phyloP scores from a whole-genome alignment of 1,284 basidiomycete genomes.

The Marasmius tenuissimus region DNA sequence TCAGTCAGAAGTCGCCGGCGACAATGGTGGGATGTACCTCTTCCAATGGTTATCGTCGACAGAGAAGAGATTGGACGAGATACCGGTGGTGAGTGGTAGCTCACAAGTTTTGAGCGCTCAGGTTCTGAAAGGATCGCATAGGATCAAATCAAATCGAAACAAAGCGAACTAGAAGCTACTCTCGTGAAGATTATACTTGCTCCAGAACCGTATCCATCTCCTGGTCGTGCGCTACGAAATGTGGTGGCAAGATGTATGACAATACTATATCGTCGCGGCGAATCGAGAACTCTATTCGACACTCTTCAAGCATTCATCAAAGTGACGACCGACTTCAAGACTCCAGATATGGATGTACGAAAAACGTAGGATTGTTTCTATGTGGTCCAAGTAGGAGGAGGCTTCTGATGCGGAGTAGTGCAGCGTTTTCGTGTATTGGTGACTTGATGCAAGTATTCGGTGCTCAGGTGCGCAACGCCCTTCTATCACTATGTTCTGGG shows the following conservation, averaged over 20 bases:
- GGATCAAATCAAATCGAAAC: slow-evolving; percentile 66
- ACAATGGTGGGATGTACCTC: slow-evolving; percentile 79
- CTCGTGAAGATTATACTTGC: slow-evolving; percentile 66
- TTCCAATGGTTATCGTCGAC: slow-evolving; percentile 79
- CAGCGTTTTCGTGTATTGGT: slow-evolving; percentile 80
- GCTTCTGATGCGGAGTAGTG: slow-evolving; percentile 40
- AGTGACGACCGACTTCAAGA: slow-evolving; percentile 72
- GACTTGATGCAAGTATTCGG: slow-evolving; percentile 87
- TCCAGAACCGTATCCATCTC: slow-evolving; percentile 65
- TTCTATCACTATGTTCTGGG: neutral
- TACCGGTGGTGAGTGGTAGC: slow-evolving; percentile 44
- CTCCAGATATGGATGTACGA: slow-evolving; percentile 56
- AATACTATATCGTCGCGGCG: slow-evolving; percentile 77
- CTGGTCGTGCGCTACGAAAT: slow-evolving; percentile 84
- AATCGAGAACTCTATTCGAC: slow-evolving; percentile 86
- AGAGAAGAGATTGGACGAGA: slow-evolving; percentile 56
- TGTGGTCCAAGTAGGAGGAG: slow-evolving; percentile 6
- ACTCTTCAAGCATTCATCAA: slow-evolving; percentile 80
- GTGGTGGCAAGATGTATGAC: slow-evolving; percentile 80
- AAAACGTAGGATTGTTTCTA: slow-evolving; percentile 57
- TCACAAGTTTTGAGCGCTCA: slow-evolving; percentile 10
- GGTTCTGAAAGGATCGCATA: slow-evolving; percentile 24
- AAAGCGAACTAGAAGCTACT: slow-evolving; percentile 59
- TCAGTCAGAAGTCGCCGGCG: slow-evolving; percentile 69
- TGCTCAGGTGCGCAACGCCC: slow-evolving; percentile 60